Conservation (phyloP, 441 rosid species). For the Geranium incanum region DNA sequence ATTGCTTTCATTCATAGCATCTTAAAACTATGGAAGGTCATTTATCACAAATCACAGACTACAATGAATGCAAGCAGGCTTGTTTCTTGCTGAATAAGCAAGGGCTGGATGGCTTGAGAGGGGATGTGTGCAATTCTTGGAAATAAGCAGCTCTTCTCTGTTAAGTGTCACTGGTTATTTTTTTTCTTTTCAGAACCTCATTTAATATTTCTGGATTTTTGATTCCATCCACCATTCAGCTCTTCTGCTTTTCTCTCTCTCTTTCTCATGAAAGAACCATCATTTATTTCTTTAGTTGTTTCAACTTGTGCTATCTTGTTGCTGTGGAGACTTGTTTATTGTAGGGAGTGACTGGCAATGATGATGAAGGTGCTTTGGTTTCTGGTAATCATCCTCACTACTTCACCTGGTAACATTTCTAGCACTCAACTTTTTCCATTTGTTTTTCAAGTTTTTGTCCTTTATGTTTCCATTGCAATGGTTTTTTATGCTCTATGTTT, state of each 20-base stretch:
- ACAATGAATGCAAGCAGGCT: neutral
- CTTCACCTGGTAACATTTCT: neutral
- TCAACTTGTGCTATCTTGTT: slow-evolving; percentile 1
- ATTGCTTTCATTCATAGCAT: neutral
- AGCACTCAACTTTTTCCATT: neutral
- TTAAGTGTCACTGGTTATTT: neutral
- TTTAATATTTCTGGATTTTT: too few relatives aligned
- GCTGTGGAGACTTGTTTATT: neutral
- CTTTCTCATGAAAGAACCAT: neutral
- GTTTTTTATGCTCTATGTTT: neutral
- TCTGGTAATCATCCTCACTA: neutral
- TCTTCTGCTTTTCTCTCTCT: neutral
- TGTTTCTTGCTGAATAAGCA: neutral
- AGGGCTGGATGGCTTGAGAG: neutral
- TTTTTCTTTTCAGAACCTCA: neutral
- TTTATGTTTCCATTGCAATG: neutral
- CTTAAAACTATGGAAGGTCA: too few relatives aligned
- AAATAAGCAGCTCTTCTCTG: neutral
- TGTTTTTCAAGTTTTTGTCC: neutral
- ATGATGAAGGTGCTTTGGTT: neutral
- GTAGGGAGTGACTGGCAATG: neutral
- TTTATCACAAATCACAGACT: neutral
- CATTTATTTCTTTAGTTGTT: neutral
- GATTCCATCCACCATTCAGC: neutral
- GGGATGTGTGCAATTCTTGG: neutral